These are phyloP conservation scores for Rhizomucor miehei DNA, from an alignment of 371 early-diverging fungal genomes.

Conservation along the genomic window DNA sequence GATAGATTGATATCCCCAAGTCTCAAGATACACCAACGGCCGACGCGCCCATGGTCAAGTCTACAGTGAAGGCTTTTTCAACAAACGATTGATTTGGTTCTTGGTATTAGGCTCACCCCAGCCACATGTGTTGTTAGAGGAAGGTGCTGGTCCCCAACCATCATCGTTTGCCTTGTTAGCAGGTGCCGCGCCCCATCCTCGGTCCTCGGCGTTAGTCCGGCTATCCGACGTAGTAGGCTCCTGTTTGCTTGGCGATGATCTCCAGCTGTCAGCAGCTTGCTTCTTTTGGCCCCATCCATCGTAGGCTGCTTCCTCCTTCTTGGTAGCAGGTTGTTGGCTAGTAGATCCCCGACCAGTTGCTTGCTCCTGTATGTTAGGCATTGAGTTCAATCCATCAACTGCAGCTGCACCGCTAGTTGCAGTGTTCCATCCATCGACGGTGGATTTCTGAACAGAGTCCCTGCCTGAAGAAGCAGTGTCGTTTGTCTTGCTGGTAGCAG, in stretches of 20 bases:
- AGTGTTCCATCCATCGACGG: neutral
- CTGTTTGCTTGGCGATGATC: too few relatives aligned
- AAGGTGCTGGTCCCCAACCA: constrained; percentile 4
- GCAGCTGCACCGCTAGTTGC: neutral
- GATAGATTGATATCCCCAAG: too few relatives aligned
- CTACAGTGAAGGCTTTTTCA: neutral
- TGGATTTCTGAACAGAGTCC: neutral
- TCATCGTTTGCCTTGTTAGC: neutral
- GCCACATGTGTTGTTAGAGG: neutral
- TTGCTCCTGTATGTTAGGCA: neutral
- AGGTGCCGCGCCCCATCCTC: constrained; percentile 5
- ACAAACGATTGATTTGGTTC: too few relatives aligned
- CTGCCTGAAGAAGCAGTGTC: neutral
- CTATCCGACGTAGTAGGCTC: too few relatives aligned
- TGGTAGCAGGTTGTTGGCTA: too few relatives aligned
- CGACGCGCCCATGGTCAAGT: neutral
- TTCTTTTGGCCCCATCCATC: too few relatives aligned
- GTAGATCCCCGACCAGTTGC: too few relatives aligned
- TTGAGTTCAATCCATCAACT: neutral
- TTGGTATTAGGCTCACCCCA: too few relatives aligned
- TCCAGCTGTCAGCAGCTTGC: too few relatives aligned
- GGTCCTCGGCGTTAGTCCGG: too few relatives aligned
- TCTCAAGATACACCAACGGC: too few relatives aligned
- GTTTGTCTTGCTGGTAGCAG: neutral
- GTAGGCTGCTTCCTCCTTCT: neutral